These are phyloP conservation scores for Calycina herbarum DNA, from an alignment of 2,329 filamentous ascomycete genomes.

Conservation along the genomic window DNA sequence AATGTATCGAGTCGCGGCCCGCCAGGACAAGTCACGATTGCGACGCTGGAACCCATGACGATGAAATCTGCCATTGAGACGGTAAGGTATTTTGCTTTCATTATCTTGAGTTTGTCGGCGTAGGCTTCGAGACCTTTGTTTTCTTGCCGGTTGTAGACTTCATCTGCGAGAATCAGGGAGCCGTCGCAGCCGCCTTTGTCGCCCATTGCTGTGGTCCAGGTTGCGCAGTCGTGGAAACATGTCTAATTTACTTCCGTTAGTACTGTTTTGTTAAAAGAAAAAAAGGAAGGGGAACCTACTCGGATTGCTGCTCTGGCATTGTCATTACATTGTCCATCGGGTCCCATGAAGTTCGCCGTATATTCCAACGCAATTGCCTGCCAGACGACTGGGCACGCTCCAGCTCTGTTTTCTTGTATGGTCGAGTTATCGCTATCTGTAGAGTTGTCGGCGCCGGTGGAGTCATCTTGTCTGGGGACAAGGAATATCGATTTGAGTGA, in stretches of 20 bases:
- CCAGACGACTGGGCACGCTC: slow-evolving; percentile 43
- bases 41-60: slow-evolving; percentile 21
- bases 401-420: too few species aligned
- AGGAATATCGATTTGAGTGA: not conserved
- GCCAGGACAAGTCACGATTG: slow-evolving; percentile 21
- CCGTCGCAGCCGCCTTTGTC: slow-evolving; percentile 24
- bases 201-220: slow-evolving; percentile 20
- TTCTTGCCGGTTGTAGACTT: slow-evolving; percentile 16
- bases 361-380: slow-evolving; percentile 14
- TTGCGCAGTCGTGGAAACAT: slow-evolving; percentile 26
- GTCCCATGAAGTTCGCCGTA: slow-evolving; percentile 6
- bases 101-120: slow-evolving; percentile 12
- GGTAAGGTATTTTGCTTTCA: slow-evolving; percentile 15
- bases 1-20: slow-evolving; percentile 20
- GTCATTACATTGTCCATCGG: slow-evolving; percentile 22
- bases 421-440: not conserved
- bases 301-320: slow-evolving; percentile 24
- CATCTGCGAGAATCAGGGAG: slow-evolving; percentile 20
- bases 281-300: slow-evolving; percentile 9
- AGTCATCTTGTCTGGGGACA: not conserved
- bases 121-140: slow-evolving; percentile 23
- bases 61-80: slow-evolving; percentile 22
- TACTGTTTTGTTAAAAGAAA: not conserved
- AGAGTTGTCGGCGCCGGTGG: not conserved
- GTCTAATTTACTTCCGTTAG: slow-evolving; percentile 5